Base-by-base conservation (phyloP, 208 protist species). In the Leishmania turanica region DNA sequence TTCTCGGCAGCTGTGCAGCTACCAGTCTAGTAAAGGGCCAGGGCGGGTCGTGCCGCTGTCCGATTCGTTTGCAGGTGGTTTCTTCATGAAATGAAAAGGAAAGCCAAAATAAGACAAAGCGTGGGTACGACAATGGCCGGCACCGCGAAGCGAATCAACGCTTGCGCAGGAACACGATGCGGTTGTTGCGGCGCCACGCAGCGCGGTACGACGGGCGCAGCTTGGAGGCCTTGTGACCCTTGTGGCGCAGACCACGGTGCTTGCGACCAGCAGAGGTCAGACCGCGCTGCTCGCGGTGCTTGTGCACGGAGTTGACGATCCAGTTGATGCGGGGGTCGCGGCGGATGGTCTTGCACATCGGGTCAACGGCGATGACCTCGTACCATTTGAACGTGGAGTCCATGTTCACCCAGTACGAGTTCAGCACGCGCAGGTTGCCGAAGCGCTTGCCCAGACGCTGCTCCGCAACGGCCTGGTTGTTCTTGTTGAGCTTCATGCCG, bases 391-490 rank as follows among this genome's bases (percentile, higher is more conserved):
- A 99, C 80, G 95, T 98, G 62, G 96, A 95, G 89, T 99, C 99
- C 93, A 96, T 89, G 82, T 96, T 98, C 83, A 99, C 97, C 99
- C 99, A 99, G 97, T 99, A 99, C 70, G 99, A 99, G 98, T 99
- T 99, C 74, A 99, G 95, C 60, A 99, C 98, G 83, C 99, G 97
- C 75, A 99, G 92, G 90, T 96, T 97, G 80, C 97, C 97, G 87
- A 96, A 98, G 81, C 93, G 85, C 81, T 97, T 97, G 83, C 99
- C 99, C 79, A 99, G 98, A 85, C 99, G 94, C 92, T 99, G 93
- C 96, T 99, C 99, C 56, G 99, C 99, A 78, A 99, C 81, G 65
- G 89, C 87, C 77, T 98, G 98, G 84, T 99, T 96, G 89, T 95
- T 99, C 88, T 99, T 98, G 78, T 94, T 92, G 80, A 95, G 96